Evolutionary conservation across 2,329 filamentous ascomycete genomes (phyloP), one percentile per base, ranked within the genome.

Genomic region (Chaetomium strumarium): DNA sequence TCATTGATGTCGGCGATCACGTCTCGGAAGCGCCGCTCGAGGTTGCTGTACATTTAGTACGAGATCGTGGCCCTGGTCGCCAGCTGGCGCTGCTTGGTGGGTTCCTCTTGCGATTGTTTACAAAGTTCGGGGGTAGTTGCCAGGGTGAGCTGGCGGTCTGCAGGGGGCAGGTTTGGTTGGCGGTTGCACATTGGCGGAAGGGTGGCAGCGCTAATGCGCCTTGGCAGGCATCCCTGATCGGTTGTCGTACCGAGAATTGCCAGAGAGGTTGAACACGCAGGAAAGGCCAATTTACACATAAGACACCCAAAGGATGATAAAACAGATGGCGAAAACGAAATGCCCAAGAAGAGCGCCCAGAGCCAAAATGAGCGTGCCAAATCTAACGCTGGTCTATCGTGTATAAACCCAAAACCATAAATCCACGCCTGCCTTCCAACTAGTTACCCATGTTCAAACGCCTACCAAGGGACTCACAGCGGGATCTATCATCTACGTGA

Each of bases 1-100:
- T 71, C 64, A 58, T 69, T 64, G 63, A 72, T 62, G 58, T 71
- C 64, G 59, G 67, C 55, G 61, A 75, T 63, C 53, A 64, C 64
- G 54, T 72, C 65, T 64, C 68, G 65, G 59, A 68, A 68, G 62
- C 74, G 71, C 44, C 39, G 53, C 20, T 61, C 49, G 52, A 63
- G 61, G 55, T 58, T 59, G 60, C 58, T 57, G 55, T 53, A 60
- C 62, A 64, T 64, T 55, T 49, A 53, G 30, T 38, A 38, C 12
- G 47, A 20, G 34, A 14, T 39, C 11, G 46, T n/a, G 34, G 34
- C 34, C 34, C n/a, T 8, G 34, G 34, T 37, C 31, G 51, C 55
- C 42, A 49, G 48, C 51, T 55, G 52, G 47, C 52, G 46, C 46
- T 46, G 19, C 16, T 16, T 34, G 39, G 40, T 50, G 33, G 39